Base-by-base conservation (phyloP, 2,329 filamentous ascomycete genomes). In the Neofusicoccum kwambonambiense region DNA sequence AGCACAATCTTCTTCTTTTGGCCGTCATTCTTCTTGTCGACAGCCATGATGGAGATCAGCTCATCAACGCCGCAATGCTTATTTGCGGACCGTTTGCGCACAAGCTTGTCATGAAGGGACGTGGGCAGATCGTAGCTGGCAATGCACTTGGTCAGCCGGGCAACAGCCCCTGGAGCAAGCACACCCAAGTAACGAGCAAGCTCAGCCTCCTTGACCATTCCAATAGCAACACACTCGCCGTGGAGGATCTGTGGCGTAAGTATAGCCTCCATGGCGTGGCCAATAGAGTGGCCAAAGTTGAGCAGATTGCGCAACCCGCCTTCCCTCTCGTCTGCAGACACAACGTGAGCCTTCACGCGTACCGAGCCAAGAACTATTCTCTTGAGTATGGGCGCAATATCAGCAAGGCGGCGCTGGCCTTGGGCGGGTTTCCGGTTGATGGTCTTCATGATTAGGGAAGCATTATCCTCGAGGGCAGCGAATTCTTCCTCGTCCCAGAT, bases 11-110 rank as follows among this genome's bases (percentile, higher is more conserved):
- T 98, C 84, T 99, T 99, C 78, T 94, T 93, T 66, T 87, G 87
- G 1, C 95, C 95, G 50, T 96, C 91, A 69, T 99, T 99, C 83
- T 99, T 99, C 85, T 99, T 99, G 80, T 99, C 95, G 8, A 99
- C 90, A 0, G 90, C 93, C 95, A 99, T 99, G 76, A 96, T 96
- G 69, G 90, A 85, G 64, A 99, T 84, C 60, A 99, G 79, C 41
- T 90, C 86, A 70, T 97, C 91, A 2, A 97, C 91, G 0, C 91
- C 89, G 75, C 95, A 99, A 69, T 87, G 84, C 79, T 96, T 97
- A 62, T 90, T 91, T 1, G 92, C 93, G 4, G 92, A 93, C 67
- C 95, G 81, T 72, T 89, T 91, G 49, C 90, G 85, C 49, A 99
- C 89, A 35, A 89, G 87, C 75, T 93, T 91, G 78, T 99, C 93